Base-by-base conservation (phyloP, 352 stramenopile genomes). In the Globisporangium megalacanthum region DNA sequence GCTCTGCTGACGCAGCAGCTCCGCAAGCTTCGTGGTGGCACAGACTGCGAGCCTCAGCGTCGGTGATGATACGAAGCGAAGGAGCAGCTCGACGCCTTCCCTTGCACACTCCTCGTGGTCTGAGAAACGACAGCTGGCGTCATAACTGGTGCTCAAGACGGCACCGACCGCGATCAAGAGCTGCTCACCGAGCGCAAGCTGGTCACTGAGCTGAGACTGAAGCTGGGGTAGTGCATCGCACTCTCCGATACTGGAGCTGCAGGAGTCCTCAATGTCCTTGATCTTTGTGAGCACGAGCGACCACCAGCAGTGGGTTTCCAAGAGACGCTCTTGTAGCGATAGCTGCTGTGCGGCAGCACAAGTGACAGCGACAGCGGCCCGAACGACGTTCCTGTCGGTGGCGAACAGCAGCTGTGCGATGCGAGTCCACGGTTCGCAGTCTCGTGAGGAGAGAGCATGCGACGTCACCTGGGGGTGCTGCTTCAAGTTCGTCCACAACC, bases 231-330 rank as follows among this genome's bases (percentile, higher is more conserved):
- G n/a, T n/a, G n/a, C n/a, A n/a, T n/a, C n/a, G n/a, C n/a, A n/a
- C n/a, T n/a, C n/a, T n/a, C n/a, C n/a, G n/a, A n/a, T n/a, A n/a
- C n/a, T n/a, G n/a, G n/a, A n/a, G n/a, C n/a, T n/a, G n/a, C n/a
- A n/a, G n/a, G n/a, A n/a, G n/a, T n/a, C n/a, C n/a, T n/a, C n/a
- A n/a, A n/a, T n/a, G 11, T 61, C 35, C 35, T 54, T 22, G 25
- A 54, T 46, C 22, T 61, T 61, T 25, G 36, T 35, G 15, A 61
- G 13, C 4, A 49, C 45, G 0, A 6, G 17, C 2, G 54, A 46
- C 46, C 46, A 29, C 55, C 55, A 55, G 33, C 5, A 8, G 3
- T 52, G 29, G 19, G 33, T 49, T 33, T 17, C 15, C 55, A 45
- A 61, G n/a, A 53, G 44, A n/a, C 35, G 17, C 46, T 61, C 20